Conservation (phyloP, 2,329 filamentous ascomycete species). For the Alternaria gaisen region DNA sequence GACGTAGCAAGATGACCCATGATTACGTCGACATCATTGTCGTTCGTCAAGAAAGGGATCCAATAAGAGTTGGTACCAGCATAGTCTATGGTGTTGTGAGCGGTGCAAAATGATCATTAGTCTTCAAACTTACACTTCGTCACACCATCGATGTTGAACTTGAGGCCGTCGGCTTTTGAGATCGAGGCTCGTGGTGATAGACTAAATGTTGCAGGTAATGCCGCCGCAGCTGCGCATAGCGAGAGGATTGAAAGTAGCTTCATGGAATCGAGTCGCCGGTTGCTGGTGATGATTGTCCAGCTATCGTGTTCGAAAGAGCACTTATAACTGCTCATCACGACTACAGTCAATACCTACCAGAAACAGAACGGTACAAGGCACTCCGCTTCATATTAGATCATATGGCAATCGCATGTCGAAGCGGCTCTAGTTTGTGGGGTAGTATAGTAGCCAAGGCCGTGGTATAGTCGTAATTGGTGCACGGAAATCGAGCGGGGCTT, state of each 20-base stretch:
- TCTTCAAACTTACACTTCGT: slow-evolving; percentile 36
- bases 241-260: slow-evolving; percentile 31
- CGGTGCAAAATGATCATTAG: not conserved
- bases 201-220: slow-evolving; percentile 26
- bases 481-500: not conserved
- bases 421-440: slow-evolving; percentile 17
- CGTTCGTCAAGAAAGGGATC: slow-evolving; percentile 62
- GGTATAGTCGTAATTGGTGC: slow-evolving; percentile 10
- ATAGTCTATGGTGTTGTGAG: slow-evolving; percentile 49
- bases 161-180: slow-evolving; percentile 36
- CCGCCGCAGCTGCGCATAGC: slow-evolving; percentile 28
- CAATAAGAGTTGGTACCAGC: slow-evolving; percentile 67
- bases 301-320: not conserved
- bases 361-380: slow-evolving; percentile 1
- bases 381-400: slow-evolving; percentile 21
- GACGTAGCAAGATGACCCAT: slow-evolving; percentile 58
- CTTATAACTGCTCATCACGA: not conserved
- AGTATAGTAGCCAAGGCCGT: slow-evolving; percentile 19
- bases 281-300: not conserved
- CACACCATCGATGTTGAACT: slow-evolving; percentile 49
- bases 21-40: slow-evolving; percentile 64
- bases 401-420: slow-evolving; percentile 3
- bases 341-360: not conserved
- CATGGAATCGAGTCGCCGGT: slow-evolving; percentile 22
- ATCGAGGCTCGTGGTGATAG: slow-evolving; percentile 33